Evolutionary conservation across 2,329 filamentous ascomycete species (phyloP), one percentile per base, ranked within the genome.

Genomic region (Lachnellula suecica): DNA sequence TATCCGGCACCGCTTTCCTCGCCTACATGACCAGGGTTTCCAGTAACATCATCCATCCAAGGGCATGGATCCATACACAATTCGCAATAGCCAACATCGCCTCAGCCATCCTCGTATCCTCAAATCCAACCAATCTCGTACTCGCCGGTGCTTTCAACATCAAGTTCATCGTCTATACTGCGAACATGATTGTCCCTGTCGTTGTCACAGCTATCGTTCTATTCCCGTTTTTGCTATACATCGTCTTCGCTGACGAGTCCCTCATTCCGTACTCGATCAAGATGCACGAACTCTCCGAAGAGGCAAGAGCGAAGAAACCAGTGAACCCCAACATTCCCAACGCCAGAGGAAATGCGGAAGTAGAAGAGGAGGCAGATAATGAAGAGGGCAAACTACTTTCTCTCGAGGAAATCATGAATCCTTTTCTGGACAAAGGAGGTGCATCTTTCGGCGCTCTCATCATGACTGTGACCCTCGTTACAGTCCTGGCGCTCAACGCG

Each of bases 1-100:
- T 90, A 0, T 89, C 86, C 0, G 87, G 87, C 1, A 91, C 87
- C 0, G 81, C 87, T 0, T 90, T 90, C 51, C 76, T 90, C 11
- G 84, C 87, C 2, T 91, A 91, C 68, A 88, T 91, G 85, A 90
- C 86, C 0, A 76, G 85, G 6, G 85, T 89, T 0, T 89, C 86
- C 0, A 84, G 79, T 68, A 90, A 90, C 58, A 90, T 91, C 52
- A 71, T 78, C 10, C 81, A 88, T 51, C 86, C 87, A 0, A 74
- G 83, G 61, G 87, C 87, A 0, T 90, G 87, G 87, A 89, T 90
- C 20, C 79, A 83, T 59, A 81, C 80, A 2, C 87, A 91, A 53
- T 90, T 90, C 52, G 79, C 87, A 15, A 68, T 89, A 1, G 86
- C 86, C 47, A 90, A 90, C 56, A 87, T 90, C 44, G 83, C 83